Base-by-base conservation (phyloP, 371 early-diverging fungal species). In the Zychaea mexicana region DNA sequence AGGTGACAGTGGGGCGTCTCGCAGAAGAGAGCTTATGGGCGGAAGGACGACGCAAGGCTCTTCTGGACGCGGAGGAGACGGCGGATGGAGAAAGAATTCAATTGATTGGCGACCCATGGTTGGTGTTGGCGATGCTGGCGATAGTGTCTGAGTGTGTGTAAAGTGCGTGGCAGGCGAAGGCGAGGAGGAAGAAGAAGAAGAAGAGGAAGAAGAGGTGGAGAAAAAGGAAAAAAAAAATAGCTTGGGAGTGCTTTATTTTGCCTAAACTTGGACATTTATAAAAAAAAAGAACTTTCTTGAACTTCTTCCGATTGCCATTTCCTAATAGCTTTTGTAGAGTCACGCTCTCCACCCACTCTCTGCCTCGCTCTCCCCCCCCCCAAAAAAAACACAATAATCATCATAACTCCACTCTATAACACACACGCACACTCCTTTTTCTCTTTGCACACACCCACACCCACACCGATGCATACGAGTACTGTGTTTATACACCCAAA, bases 11-110 rank as follows among this genome's bases (percentile, higher is more conserved):
- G 67, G 38, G 28, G 56, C 52, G 17, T 67, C 67, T 17, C 58
- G 56, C 52, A 69, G 52, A 8, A 69, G 58, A n/a, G 57, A 32
- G 32, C 70, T 66, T 21, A 70, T 66, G 9, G 70, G 64, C 8
- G 70, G 70, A 12, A 70, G 60, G 7, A 53, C 45, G 42, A 58
- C 27, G 33, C 30, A 59, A 12, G 52, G 31, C n/a, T 58, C 56
- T 24, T 57, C 57, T 24, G 67, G 54, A 26, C 39, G 47, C 39
- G 52, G 61, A 27, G 70, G 70, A 22, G 70, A 70, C 6, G 70
- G 70, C 22, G 70, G 70, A 46, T 70, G 70, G 13, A 70, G 62
- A 49, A 62, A 70, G 31, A 70, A 65, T 45, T 70, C 69, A 60
- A 66, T 66, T 17, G 64, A 63, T n/a, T 46, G 56, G 21, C 60